Conservation (phyloP, 2,329 filamentous ascomycete species). For the Penicillium sp. region DNA sequence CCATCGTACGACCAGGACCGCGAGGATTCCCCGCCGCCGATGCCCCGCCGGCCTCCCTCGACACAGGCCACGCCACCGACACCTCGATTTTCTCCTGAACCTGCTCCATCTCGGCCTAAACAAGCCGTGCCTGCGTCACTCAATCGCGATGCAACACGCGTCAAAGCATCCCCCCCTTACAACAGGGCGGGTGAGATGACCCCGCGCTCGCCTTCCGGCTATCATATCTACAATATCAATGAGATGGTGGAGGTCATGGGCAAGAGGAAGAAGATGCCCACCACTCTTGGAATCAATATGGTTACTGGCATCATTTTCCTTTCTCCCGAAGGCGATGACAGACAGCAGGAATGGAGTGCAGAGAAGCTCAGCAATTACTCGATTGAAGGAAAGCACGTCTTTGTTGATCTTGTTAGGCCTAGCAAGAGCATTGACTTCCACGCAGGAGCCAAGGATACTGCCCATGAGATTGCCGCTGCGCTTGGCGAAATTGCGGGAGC, state of each 20-base stretch:
- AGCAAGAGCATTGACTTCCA: constrained; percentile 97
- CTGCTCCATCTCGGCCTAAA: constrained; percentile 35
- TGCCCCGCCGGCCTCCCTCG: constrained; percentile 65
- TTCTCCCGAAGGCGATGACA: constrained; percentile 81
- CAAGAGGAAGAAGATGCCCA: constrained; percentile 97
- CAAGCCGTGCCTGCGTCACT: constrained; percentile 19
- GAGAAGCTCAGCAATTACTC: constrained; percentile 98
- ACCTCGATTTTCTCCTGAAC: constrained; percentile 59
- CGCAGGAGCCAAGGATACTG: constrained; percentile 94
- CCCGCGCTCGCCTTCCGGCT: constrained; percentile 70
- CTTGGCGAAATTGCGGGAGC: constrained; percentile 89
- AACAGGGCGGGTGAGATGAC: constrained; percentile 55
- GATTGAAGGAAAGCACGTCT: constrained; percentile 96
- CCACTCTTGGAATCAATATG: constrained; percentile 91
- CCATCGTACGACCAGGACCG: constrained; percentile 67
- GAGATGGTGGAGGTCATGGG: constrained; percentile 98
- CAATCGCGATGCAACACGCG: constrained; percentile 42
- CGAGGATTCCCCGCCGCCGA: constrained; percentile 41
- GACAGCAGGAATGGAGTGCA: constrained; percentile 88
- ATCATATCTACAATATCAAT: constrained; percentile 94
- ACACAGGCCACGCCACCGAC: constrained; percentile 58
- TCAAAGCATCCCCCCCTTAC: constrained; percentile 58
- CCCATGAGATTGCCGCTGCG: constrained; percentile 84
- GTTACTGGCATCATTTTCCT: constrained; percentile 87
- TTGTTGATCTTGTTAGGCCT: constrained; percentile 86